phyloP scores from a whole-genome alignment of 2,329 filamentous ascomycete species.

The Alternaria sp. region DNA sequence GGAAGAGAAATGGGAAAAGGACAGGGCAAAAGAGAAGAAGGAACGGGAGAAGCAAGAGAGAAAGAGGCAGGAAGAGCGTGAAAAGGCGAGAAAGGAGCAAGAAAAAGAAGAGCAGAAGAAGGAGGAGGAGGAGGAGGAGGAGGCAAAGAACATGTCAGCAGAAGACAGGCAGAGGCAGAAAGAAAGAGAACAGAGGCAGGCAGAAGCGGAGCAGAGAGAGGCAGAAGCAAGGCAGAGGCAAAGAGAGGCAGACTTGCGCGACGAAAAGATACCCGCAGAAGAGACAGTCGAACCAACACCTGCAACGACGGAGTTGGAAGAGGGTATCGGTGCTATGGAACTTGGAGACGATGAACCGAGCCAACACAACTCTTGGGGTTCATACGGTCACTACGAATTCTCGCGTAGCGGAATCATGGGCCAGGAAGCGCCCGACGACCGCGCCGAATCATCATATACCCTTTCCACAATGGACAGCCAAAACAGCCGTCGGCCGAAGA shows the following conservation, averaged over 20 bases:
- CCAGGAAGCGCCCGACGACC: slow-evolving; percentile 38
- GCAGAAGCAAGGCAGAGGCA: slow-evolving; percentile 28
- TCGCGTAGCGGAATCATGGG: slow-evolving; percentile 43
- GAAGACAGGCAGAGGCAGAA: slow-evolving; percentile 20
- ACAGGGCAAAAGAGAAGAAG: slow-evolving; percentile 38
- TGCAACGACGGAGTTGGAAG: slow-evolving; percentile 23
- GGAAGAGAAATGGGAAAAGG: slow-evolving; percentile 54
- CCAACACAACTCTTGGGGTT: slow-evolving; percentile 16
- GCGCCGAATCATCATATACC: slow-evolving; percentile 29
- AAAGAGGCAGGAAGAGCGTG: slow-evolving; percentile 34
- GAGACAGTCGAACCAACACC: slow-evolving; percentile 9
- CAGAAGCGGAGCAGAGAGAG: slow-evolving; percentile 17
- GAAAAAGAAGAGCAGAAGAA: slow-evolving; percentile 29
- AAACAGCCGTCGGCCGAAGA: slow-evolving; percentile 7
- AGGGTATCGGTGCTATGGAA: slow-evolving; percentile 37
- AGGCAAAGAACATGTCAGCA: slow-evolving; percentile 12
- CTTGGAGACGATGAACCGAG: slow-evolving; percentile 21
- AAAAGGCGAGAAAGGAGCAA: slow-evolving; percentile 17
- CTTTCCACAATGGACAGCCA: slow-evolving; percentile 33
- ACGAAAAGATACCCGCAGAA: slow-evolving; percentile 22
- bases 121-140: slow-evolving; percentile 33
- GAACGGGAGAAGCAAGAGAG: slow-evolving; percentile 24
- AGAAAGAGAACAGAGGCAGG: slow-evolving; percentile 18
- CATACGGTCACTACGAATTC: slow-evolving; percentile 43
- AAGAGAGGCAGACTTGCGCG: slow-evolving; percentile 15